Conservation (phyloP, 768 basidiomycete species). For the Tricholoma bakamatsutake region DNA sequence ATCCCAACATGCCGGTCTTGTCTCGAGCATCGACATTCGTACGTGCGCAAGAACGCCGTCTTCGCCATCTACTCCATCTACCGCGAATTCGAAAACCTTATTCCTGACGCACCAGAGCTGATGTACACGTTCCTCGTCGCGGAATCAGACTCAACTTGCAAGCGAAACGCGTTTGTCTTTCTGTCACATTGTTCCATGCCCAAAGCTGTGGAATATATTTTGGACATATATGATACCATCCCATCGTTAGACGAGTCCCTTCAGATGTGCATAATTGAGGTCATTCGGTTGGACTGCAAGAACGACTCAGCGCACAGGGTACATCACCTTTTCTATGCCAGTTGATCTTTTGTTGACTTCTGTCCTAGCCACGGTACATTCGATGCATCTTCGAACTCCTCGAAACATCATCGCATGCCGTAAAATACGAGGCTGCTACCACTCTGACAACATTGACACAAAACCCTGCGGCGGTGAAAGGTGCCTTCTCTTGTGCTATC, state of each 20-base stretch:
- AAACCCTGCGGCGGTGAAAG: conserved; percentile 94
- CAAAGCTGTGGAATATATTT: conserved; percentile 88
- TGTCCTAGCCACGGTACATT: conserved; percentile 79
- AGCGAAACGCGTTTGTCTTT: conserved; percentile 96
- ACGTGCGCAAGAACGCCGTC: conserved; percentile 97
- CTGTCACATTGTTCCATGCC: conserved; percentile 81
- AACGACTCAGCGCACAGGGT: conserved; percentile 79
- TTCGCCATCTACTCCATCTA: conserved; percentile 95
- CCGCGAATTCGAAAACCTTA: conserved; percentile 89
- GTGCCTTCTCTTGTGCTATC: conserved; percentile 29
- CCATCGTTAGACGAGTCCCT: conserved; percentile 81
- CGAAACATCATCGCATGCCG: conserved; percentile 83
- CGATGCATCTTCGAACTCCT: conserved; percentile 90
- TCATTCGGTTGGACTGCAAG: conserved; percentile 86
- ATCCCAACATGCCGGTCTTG: conserved; percentile 91
- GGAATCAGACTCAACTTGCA: conserved; percentile 94
- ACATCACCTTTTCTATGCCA: conserved; percentile 22
- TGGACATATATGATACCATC: conserved; percentile 81
- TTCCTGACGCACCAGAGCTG: conserved; percentile 94
- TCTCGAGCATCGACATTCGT: conserved; percentile 95
- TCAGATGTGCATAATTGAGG: conserved; percentile 95
- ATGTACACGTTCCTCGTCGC: conserved; percentile 95
- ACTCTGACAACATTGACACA: conserved; percentile 92
- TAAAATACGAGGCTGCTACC: conserved; percentile 96
- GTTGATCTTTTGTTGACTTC: conserved; percentile 7